Percentiles rank a stretch among this genome's conserved stretches.
Evolutionary conservation across 2,329 filamentous ascomycete species (phyloP).

Genomic region (Calonectria honghensis): DNA sequence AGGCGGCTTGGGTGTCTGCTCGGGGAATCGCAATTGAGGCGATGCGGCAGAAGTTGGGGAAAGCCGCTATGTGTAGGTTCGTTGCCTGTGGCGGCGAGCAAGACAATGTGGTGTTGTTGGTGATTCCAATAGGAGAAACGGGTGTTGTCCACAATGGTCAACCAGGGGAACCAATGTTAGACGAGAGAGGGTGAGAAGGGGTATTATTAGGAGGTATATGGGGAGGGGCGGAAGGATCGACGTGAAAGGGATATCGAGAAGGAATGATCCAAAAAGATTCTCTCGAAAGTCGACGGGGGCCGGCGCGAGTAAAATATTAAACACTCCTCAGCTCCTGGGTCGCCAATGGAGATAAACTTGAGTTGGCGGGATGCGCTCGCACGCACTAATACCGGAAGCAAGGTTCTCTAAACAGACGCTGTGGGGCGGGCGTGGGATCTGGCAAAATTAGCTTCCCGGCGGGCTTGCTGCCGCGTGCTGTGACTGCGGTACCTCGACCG

Average conservation of each 20-base stretch:
- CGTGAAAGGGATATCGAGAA: constrained; percentile 39
- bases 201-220: constrained; percentile 40
- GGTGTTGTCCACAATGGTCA: background rate
- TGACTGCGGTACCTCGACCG: constrained; percentile 5
- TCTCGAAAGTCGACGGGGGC: constrained; percentile 27
- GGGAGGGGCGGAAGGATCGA: constrained; percentile 50
- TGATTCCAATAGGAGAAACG: background rate
- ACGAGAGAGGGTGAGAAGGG: constrained; percentile 9
- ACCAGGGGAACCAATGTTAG: background rate
- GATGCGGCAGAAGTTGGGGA: constrained; percentile 18
- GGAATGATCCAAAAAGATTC: constrained; percentile 26
- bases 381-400: constrained; percentile 42
- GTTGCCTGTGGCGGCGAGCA: constrained; percentile 6
- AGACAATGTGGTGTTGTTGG: constrained; percentile 24
- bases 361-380: constrained; percentile 39
- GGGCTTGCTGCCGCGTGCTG: constrained; percentile 19
- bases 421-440: constrained; percentile 35
- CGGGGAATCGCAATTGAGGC: constrained; percentile 46
- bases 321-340: constrained; percentile 43
- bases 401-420: constrained; percentile 42
- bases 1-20: constrained; percentile 35
- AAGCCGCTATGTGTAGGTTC: constrained; percentile 24
- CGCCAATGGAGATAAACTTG: constrained; percentile 46
- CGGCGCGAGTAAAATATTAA: constrained; percentile 41
- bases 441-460: constrained; percentile 37